Percentiles rank a stretch among this genome's conserved stretches.
Evolutionary conservation across 352 stramenopile genomes (phyloP).

Genomic region (Peronosclerospora sorghi): DNA sequence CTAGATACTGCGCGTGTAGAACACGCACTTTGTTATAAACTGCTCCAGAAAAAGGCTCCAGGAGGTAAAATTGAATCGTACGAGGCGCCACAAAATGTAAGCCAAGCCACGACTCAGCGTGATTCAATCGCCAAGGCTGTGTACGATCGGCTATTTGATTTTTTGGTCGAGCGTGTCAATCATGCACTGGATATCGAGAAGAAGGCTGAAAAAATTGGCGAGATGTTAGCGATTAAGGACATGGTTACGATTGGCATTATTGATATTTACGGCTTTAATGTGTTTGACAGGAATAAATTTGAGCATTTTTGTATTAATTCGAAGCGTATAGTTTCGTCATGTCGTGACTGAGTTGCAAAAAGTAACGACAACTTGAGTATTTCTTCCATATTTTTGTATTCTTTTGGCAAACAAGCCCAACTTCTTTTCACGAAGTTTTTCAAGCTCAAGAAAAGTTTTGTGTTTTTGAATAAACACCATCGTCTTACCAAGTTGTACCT

Average conservation of each 20-base stretch:
- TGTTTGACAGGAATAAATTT: conserved; percentile 90
- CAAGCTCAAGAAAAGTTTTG: conserved; percentile 82
- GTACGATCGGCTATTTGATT: conserved; percentile 95
- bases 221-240: conserved; percentile 58
- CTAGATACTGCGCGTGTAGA: conserved; percentile 49
- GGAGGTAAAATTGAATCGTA: conserved; percentile 78
- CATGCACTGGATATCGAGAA: conserved; percentile 77
- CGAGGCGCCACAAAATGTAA: conserved; percentile 75
- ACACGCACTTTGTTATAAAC: conserved; percentile 72
- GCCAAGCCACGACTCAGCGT: conserved; percentile 84
- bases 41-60: conserved; percentile 80
- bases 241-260: conserved; percentile 87
- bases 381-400: conserved; percentile 81
- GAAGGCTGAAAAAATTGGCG: conserved; percentile 65
- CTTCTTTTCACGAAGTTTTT: conserved; percentile 78
- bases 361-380: conserved; percentile 66
- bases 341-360: conserved; percentile 73
- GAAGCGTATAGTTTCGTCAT: conserved; percentile 82
- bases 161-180: conserved; percentile 90
- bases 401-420: conserved; percentile 61
- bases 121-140: conserved; percentile 95
- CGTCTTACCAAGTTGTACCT: conserved; percentile 82
- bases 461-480: conserved; percentile 89
- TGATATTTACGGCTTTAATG: conserved; percentile 96
- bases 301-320: conserved; percentile 94